These are phyloP conservation scores for Pistacia vera DNA, from an alignment of 345 rosid species.

Conservation along the genomic window DNA sequence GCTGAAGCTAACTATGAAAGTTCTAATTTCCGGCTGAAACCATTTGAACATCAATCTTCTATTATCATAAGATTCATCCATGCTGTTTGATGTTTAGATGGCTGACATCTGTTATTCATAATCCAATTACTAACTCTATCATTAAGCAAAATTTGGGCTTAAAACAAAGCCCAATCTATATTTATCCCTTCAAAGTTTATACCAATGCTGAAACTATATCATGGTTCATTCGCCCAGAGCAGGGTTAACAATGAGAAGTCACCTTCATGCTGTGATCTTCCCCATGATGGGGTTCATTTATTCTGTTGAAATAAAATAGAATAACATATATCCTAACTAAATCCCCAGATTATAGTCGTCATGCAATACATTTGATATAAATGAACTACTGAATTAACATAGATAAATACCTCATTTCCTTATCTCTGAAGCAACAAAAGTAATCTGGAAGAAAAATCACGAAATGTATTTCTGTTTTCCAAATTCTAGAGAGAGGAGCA, in stretches of 20 bases:
- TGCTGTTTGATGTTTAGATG: background rate
- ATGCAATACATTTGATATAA: too few species aligned
- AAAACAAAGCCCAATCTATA: background rate
- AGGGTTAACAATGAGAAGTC: constrained; percentile 71
- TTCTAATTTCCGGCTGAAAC: background rate
- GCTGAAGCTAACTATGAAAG: too few species aligned
- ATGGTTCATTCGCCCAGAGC: constrained; percentile 35
- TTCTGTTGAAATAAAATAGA: too few species aligned
- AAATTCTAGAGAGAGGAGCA: too few species aligned
- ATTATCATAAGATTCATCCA: background rate
- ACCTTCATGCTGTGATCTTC: constrained; percentile 37
- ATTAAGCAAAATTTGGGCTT: background rate
- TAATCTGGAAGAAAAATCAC: too few species aligned
- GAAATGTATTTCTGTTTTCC: too few species aligned
- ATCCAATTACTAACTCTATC: background rate
- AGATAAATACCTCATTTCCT: too few species aligned
- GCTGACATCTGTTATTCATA: background rate
- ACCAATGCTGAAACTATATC: background rate
- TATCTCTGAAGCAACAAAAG: too few species aligned
- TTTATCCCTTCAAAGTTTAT: background rate
- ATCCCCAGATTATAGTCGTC: too few species aligned
- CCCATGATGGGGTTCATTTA: constrained; percentile 30
- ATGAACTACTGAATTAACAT: too few species aligned
- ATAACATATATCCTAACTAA: too few species aligned
- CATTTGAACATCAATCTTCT: background rate